Base-by-base conservation (phyloP, 225 moss, liverwort and hornwort species). In the Pseudoscleropodium purum region DNA sequence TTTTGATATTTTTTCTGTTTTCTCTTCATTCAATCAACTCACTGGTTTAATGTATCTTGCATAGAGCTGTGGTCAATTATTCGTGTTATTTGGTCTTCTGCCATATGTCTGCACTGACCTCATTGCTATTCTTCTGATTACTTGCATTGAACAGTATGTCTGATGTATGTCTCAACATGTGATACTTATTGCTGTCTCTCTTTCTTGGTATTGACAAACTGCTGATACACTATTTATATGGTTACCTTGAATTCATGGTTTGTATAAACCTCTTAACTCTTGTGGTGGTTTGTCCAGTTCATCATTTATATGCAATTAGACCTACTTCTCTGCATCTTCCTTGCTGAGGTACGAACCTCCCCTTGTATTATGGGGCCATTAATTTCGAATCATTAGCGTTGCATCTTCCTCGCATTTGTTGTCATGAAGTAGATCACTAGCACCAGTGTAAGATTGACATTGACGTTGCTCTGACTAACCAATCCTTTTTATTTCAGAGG, bases 261-360 rank as follows among this genome's bases (percentile, higher is more conserved):
- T 80, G 37, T 86, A 90, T 84, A 85, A 90, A 87, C 57, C 85
- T 91, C 86, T 88, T 90, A 85, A 89, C 89, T 91, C 87, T 79
- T 91, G 90, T 91, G 90, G 91, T 89, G 92, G 91, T 88, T 91
- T 93, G 73, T 94, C 86, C 94, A 94, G 94, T 91, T 93, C 94
- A 84, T 47, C 90, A 70, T 93, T 85, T 69, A 83, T 69, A 34
- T 94, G 94, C 92, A 91, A 85, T 89, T 93, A 92, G 63, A 64
- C 59, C 89, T 84, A 69, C 87, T 84, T 60, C 61, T 88, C 85
- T 81, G 87, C 88, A 75, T 69, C 89, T 85, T 76, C 79, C 13
- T 86, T 91, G 83, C 89, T 79, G 64, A 94, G 94, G 94, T 94
- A 94, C 51, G 85, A 89, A 84, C 43, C 67, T 87, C 84, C 47